Base-by-base conservation (phyloP, 257 asterid species). In the Solanum neorickii region DNA sequence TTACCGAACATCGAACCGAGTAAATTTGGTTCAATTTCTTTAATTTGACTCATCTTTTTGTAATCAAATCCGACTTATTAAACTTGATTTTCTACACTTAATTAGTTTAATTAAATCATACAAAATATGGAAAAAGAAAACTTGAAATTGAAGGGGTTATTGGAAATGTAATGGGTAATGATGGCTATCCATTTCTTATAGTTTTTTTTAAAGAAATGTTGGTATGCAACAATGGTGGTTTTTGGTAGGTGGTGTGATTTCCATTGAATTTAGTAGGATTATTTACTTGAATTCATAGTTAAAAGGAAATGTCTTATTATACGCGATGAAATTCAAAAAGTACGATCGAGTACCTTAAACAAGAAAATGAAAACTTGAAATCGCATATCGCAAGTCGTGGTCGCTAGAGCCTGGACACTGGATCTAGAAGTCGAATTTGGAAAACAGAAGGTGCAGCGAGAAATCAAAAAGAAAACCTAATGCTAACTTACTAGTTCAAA, bases 121-220 rank as follows among this genome's bases (percentile, higher is more conserved):
- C 65, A 56, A 56, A 56, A 20, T 18, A 20, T 56, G 25, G 25
- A 56, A 56, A n/a, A 56, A 56, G n/a, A 18, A 56, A 18, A 56
- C 7, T 3, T 56, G 11, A 56, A 56, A 90, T 87, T 91, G 98
- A 87, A 89, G 44, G 82, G 91, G 88, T 85, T 84, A 69, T 65
- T 56, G 11, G 65, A 66, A 65, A 77, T 70, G 39, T 86, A 65
- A 75, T 35, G 44, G 37, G 69, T 84, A 31, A 59, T 23, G 21
- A 21, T 12, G 42, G 86, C 74, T 13, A 69, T n/a, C n/a, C 18
- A n/a, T 76, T 83, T 65, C 68, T 37, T 62, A 41, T 33, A 60
- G 31, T 59, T 82, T 75, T n/a, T 65, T 31, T 72, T 27, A 27
- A 16, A 87, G 8, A 20, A 18, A 47, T 31, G 11, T 66, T 49